A percentile compares a stretch with the other conserved stretches of the same genome.
Evolutionary conservation across 2,329 filamentous ascomycete genomes (phyloP).

Genomic region (Diaporthe sp.): DNA sequence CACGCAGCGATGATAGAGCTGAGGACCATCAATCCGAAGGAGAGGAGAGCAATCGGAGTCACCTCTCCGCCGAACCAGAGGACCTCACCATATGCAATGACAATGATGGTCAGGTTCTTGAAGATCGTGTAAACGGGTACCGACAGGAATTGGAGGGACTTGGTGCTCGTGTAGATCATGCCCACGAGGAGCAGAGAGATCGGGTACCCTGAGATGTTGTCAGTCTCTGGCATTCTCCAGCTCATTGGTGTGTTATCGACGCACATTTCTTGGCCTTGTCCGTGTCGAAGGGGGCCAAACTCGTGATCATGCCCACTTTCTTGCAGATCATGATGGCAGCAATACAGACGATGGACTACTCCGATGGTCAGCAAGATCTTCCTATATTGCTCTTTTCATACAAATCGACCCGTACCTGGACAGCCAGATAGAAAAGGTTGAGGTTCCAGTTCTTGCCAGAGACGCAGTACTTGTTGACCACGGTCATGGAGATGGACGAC

Average conservation of each 20-base stretch:
- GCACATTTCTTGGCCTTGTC: conserved; percentile 94
- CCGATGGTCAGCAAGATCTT: conserved; percentile 38
- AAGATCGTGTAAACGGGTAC: conserved; percentile 99
- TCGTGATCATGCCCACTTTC: conserved; percentile 83
- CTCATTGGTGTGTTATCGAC: conserved; percentile 47
- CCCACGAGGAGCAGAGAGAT: conserved; percentile 95
- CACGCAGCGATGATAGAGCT: conserved; percentile 96
- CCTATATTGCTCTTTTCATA: background rate
- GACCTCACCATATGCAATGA: conserved; percentile 98
- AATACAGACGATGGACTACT: conserved; percentile 89
- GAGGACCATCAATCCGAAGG: conserved; percentile 96
- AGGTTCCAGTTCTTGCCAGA: conserved; percentile 93
- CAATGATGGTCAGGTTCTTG: conserved; percentile 99
- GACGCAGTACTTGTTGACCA: conserved; percentile 99
- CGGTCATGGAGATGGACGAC: conserved; percentile 98
- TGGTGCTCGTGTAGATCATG: conserved; percentile 99
- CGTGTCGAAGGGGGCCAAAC: conserved; percentile 82
- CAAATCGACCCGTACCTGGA: conserved; percentile 78
- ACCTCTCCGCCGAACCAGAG: conserved; percentile 98
- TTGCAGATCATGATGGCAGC: conserved; percentile 87
- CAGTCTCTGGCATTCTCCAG: conserved; percentile 27
- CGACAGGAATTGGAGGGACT: conserved; percentile 94
- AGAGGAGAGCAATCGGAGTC: conserved; percentile 87
- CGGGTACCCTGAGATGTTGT: conserved; percentile 80
- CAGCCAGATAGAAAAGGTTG: conserved; percentile 92